phyloP scores from a whole-genome alignment of 306 rosid species.

The Prunus padus region DNA sequence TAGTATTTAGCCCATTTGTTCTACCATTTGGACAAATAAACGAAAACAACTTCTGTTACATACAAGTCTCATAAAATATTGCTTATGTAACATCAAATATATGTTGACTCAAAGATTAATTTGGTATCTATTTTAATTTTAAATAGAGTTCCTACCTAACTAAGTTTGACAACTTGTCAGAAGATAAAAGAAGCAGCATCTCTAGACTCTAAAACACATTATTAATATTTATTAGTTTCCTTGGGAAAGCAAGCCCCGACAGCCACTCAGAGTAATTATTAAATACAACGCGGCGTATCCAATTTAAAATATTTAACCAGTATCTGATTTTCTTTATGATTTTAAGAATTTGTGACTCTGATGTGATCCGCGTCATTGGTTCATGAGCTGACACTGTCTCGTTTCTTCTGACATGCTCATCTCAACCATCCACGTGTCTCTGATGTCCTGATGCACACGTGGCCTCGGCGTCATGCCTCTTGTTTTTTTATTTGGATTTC shows the following conservation, averaged over 20 bases:
- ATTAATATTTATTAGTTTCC: background rate
- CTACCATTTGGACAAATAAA: slow-evolving; percentile 6
- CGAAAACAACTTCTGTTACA: background rate
- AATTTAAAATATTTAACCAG: slow-evolving; percentile 4
- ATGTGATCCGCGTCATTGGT: slow-evolving; percentile 36
- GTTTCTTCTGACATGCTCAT: slow-evolving; percentile 12
- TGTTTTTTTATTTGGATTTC: slow-evolving; percentile 20
- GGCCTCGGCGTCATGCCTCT: slow-evolving; percentile 45
- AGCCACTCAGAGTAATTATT: slow-evolving; percentile 12
- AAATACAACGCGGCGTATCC: slow-evolving; percentile 23
- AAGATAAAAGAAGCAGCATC: background rate
- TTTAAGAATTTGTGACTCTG: slow-evolving; percentile 1
- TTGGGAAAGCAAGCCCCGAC: slow-evolving; percentile 19
- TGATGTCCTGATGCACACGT: slow-evolving; percentile 32
- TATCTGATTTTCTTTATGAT: background rate
- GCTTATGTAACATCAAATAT: background rate
- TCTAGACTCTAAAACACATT: background rate
- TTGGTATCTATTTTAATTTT: background rate
- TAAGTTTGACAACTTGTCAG: background rate
- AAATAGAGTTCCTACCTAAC: background rate
- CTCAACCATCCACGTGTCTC: slow-evolving; percentile 12
- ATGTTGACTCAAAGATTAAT: background rate
- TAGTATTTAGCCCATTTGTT: background rate
- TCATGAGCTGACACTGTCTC: slow-evolving; percentile 4
- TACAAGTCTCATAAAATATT: background rate